Percentiles rank a stretch among this genome's conserved stretches.
These are phyloP conservation scores for Leishmania lainsoni DNA, from an alignment of 208 protist genomes.

Conservation along the genomic window DNA sequence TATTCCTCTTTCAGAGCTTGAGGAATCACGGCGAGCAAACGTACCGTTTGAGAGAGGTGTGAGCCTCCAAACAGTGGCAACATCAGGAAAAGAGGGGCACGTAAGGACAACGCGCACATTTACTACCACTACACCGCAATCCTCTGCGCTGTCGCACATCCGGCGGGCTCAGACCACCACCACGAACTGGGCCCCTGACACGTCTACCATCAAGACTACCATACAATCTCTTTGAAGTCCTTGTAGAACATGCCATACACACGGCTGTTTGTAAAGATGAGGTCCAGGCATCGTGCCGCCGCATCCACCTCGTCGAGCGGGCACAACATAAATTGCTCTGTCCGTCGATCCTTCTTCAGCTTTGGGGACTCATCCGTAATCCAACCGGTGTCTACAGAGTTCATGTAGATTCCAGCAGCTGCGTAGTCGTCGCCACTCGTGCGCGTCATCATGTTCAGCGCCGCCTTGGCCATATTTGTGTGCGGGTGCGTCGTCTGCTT, in stretches of 20 bases:
- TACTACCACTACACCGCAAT: not conserved
- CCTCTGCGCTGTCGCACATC: not conserved
- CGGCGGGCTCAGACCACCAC: not conserved
- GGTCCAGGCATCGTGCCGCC: constrained; percentile 94
- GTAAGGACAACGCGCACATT: not conserved
- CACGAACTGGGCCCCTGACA: not conserved
- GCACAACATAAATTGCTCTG: constrained; percentile 64
- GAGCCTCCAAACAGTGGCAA: not conserved
- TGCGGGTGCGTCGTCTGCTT: constrained; percentile 96
- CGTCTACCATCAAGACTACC: constrained; percentile 40
- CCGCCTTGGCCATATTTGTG: constrained; percentile 99
- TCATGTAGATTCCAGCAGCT: constrained; percentile 96
- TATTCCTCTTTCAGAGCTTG: not conserved
- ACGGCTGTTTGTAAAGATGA: constrained; percentile 88
- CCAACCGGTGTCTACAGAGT: constrained; percentile 98
- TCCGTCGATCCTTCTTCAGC: constrained; percentile 81
- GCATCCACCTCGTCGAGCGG: constrained; percentile 97
- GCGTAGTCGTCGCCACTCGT: constrained; percentile 93
- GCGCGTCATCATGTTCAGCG: constrained; percentile 99
- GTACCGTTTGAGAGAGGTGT: not conserved
- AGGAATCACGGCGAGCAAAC: not conserved
- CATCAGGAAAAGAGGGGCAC: not conserved
- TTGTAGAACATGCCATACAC: constrained; percentile 91
- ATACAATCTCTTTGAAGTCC: constrained; percentile 89
- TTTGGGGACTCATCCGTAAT: constrained; percentile 96